Base-by-base conservation (phyloP, 805 yeast genomes). In the Schizosaccharomyces japonicus region DNA sequence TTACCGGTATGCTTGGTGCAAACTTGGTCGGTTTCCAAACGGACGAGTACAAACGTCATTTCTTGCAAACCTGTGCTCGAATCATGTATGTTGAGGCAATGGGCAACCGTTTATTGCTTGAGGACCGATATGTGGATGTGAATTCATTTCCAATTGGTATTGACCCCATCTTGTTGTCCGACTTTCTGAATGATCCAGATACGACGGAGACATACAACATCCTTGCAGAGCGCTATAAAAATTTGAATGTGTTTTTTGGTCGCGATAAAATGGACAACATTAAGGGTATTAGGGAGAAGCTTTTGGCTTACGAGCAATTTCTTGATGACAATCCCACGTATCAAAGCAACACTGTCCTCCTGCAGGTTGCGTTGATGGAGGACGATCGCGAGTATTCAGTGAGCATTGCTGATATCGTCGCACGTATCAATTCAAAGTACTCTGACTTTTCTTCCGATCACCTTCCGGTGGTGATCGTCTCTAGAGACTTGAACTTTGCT, bases 31-130 rank as follows among this genome's bases (percentile, higher is more conserved):
- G 85, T 2, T 85, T 90, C 65, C 98, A 90, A 60, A 85, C 87
- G 8, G 76, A 76, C 27, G 98, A 90, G 60, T 87, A 85, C 55
- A 92, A 84, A 25, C 75, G 94, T 57, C 98, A 90, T 62, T 90
- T 90, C 61, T 64, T 80, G 49, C 95, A 87, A 63, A 83, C 95
- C 2, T 76, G 94, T 55, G 81, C 79, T 54, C 68, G 94, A 48
- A 66, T 90, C 31, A 63, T 90, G 31, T 73, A 84, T 53, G 84
- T 92, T 0, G 95, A 87, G 62, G 73, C 80, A n/a, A 71, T 72
- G 3, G 81, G 92, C 0, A 80, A 80, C 17, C 95, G 95, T 17
- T 73, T 87, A 29, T 30, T 49, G 23, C 36, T 29, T 1, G 65
- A 66, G 3, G 62, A 60, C 26, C 56, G 57, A 17, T 60, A 60